Percentiles rank a stretch among this genome's conserved stretches.
Conservation (phyloP, 257 asterid genomes). For the Buddleja alternifolia region DNA sequence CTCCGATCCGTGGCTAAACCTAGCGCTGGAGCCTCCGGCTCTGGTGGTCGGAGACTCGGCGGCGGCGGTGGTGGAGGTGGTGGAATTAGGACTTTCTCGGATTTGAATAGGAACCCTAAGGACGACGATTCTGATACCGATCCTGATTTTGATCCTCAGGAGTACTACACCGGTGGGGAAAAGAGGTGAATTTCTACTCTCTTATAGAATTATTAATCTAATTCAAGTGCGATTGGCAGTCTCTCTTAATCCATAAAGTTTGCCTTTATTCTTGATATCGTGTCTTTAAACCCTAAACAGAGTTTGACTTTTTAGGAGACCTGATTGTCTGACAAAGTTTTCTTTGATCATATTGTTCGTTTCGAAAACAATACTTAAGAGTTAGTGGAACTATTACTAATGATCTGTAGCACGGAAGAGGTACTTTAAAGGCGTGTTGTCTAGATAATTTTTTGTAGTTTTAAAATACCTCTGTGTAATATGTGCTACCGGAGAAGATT, state of each 20-base stretch:
- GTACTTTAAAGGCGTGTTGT: not conserved
- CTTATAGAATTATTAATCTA: too few species aligned
- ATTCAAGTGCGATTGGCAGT: too few species aligned
- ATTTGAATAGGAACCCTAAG: constrained; percentile 59
- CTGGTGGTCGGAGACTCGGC: constrained; percentile 39
- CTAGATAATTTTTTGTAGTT: not conserved
- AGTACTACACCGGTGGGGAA: constrained; percentile 82
- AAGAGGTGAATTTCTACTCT: constrained; percentile 53
- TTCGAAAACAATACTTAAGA: not conserved
- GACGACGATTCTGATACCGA: constrained; percentile 62
- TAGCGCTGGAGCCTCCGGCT: constrained; percentile 31
- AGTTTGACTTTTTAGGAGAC: too few species aligned
- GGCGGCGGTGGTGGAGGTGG: constrained; percentile 35
- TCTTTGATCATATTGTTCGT: too few species aligned
- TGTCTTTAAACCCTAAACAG: not conserved
- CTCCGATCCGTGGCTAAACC: constrained; percentile 48
- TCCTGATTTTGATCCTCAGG: constrained; percentile 79
- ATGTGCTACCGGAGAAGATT: too few species aligned
- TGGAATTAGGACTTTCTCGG: constrained; percentile 65
- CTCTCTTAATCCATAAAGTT: not conserved
- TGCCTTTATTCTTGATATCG: not conserved
- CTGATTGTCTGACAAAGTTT: too few species aligned
- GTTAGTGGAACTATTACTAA: not conserved
- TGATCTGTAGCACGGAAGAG: not conserved
- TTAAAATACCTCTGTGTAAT: not conserved